Conservation (phyloP, 2,329 filamentous ascomycete genomes). For the Mycosphaerella sp. region DNA sequence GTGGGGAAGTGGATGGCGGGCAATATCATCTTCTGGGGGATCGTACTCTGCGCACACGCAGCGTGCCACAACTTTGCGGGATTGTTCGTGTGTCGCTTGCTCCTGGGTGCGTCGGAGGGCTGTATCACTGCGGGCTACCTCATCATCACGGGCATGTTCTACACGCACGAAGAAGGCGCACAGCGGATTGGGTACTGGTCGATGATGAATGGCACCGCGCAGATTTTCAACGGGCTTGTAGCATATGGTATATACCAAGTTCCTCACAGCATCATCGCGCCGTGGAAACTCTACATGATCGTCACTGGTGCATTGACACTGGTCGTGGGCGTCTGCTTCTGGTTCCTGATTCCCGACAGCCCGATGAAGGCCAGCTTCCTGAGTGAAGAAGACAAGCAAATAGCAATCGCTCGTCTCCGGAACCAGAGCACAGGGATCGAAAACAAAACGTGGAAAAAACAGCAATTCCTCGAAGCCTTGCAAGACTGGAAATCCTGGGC, state of each 20-base stretch:
- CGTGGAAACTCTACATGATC: constrained; percentile 51
- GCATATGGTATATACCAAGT: constrained; percentile 46
- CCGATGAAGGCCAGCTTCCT: constrained; percentile 31
- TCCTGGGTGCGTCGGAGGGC: constrained; percentile 52
- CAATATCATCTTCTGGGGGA: constrained; percentile 71
- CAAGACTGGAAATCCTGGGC: constrained; percentile 40
- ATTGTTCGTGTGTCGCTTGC: constrained; percentile 56
- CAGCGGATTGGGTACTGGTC: constrained; percentile 12
- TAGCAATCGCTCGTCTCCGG: constrained; percentile 37
- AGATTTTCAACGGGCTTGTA: constrained; percentile 12
- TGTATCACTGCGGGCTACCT: constrained; percentile 30
- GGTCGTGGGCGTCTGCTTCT: constrained; percentile 33
- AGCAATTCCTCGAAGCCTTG: constrained; percentile 43
- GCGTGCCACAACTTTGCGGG: constrained; percentile 42
- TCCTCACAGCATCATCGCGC: constrained; percentile 53
- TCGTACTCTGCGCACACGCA: constrained; percentile 65
- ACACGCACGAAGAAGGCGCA: constrained; percentile 50
- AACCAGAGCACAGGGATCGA: constrained; percentile 46
- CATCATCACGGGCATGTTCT: constrained; percentile 46
- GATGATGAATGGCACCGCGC: constrained; percentile 14
- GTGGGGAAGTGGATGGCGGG: constrained; percentile 55
- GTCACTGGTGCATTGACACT: constrained; percentile 41
- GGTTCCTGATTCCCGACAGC: constrained; percentile 37
- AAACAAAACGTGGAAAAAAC: constrained; percentile 45
- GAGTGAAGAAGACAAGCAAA: constrained; percentile 20